These are phyloP conservation scores for maize (Zea mays) DNA, from an alignment of 176 grass and related monocot genomes.

Conservation along the genomic window Zm-B73-REFERENCE-NAM-5.0 NC_050100.1:12560001-12560500, in stretches of 20 bases:
- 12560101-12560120: slow-evolving; percentile 79
- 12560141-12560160: slow-evolving; percentile 46
- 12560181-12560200: slow-evolving; percentile 76
- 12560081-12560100: slow-evolving; percentile 60
- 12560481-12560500: slow-evolving; percentile 62
- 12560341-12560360: not conserved
- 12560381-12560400: slow-evolving; percentile 82
- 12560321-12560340: not conserved
- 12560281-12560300: not conserved
- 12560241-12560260: slow-evolving; percentile 9
- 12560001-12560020: not conserved
- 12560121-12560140: slow-evolving; percentile 59
- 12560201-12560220: slow-evolving; percentile 68
- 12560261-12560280: not conserved
- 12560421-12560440: slow-evolving; percentile 46
- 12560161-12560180: slow-evolving; percentile 63
- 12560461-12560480: slow-evolving; percentile 76
- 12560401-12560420: slow-evolving; percentile 76
- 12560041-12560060: not conserved
- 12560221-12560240: slow-evolving; percentile 81
- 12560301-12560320: not conserved
- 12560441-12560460: slow-evolving; percentile 81
- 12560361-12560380: not conserved
- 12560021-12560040: not conserved
- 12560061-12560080: not conserved